A percentile compares a stretch with the other conserved stretches of the same genome.
phyloP scores from a whole-genome alignment of 106 monocot genomes.

The Dendrobium huoshanense region DNA sequence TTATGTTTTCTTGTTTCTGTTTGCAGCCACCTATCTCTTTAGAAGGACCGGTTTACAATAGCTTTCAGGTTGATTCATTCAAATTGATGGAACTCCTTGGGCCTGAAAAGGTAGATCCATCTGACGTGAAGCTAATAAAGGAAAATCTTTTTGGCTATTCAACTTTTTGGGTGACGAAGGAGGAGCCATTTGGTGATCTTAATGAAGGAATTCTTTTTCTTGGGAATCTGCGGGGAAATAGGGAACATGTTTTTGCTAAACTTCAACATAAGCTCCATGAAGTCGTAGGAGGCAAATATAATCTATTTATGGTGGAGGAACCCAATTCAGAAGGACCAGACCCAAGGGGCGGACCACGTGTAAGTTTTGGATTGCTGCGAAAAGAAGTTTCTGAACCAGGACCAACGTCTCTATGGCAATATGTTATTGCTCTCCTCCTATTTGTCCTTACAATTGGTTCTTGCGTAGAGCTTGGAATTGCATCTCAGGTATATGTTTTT shows the following conservation, averaged over 20 bases:
- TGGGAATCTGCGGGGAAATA: conserved; percentile 85
- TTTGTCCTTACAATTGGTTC: conserved; percentile 87
- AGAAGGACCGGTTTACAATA: conserved; percentile 57
- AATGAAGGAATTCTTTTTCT: conserved; percentile 95
- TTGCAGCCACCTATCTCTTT: conserved; percentile 41
- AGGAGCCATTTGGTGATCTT: conserved; percentile 94
- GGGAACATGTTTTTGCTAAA: conserved; percentile 79
- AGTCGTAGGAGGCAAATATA: conserved; percentile 74
- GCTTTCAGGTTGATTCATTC: conserved; percentile 85
- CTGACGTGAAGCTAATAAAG: conserved; percentile 86
- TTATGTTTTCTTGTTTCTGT: conserved; percentile 4
- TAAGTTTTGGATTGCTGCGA: conserved; percentile 85
- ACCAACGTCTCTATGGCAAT: conserved; percentile 91
- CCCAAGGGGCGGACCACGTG: conserved; percentile 90
- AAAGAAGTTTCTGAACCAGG: conserved; percentile 98
- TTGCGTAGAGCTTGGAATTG: conserved; percentile 94
- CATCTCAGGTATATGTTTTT: conserved; percentile 65
- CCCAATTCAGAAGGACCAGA: conserved; percentile 93
- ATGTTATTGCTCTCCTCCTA: conserved; percentile 86
- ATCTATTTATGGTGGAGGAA: conserved; percentile 96
- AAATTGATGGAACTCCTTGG: conserved; percentile 92
- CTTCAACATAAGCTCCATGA: conserved; percentile 62
- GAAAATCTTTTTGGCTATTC: conserved; percentile 96
- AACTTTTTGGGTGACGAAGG: conserved; percentile 91
- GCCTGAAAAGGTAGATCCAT: conserved; percentile 90